Base-by-base conservation (phyloP, 805 yeast genomes). In the Saccharomycodes ludwigii region DNA sequence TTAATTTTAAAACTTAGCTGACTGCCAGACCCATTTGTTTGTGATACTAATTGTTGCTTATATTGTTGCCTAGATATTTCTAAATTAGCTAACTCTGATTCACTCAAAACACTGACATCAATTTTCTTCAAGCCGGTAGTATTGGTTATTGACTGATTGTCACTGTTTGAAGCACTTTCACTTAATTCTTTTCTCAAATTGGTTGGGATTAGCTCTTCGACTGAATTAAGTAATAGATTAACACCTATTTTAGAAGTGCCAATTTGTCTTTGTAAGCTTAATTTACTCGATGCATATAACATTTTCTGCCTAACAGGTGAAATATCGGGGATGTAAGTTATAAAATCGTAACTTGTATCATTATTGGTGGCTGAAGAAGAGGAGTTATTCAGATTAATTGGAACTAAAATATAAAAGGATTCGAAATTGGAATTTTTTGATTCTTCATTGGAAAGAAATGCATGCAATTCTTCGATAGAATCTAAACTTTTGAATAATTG, bases 261-360 rank as follows among this genome's bases (percentile, higher is more conserved):
- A 24, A 88, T 62, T 39, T 78, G 76, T 42, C 80, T 72, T 34
- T 81, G 58, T 22, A 91, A 55, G 2, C 91, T 73, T 51, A 73
- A 78, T 39, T 83, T 83, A 8, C 93, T 76, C 2, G 95, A 82
- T 4, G 97, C 97, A 52, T 86, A 91, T 30, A 91, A 63, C 96
- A 91, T 91, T 53, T 88, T 91, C 35, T 69, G 66, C 36, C 85
- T 69, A 23, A 88, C 86, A 3, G 76, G 73, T 6, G 95, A 81
- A 31, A 55, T 54, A 51, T 88, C 96, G 1, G 98, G 96, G 32
- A 88, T 86, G 57, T 67, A 86, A 14, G 91, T 73, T 28, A 85
- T 68, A 44, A 88, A 85, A 3, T 71, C 65, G 38, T 59, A 63
- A n/a, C 47, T 47, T 1, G 42, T 46, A 6, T 38, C 40, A 23